Evolutionary conservation across 768 basidiomycete genomes (phyloP).

Genomic region (Amanita exitialis): DNA sequence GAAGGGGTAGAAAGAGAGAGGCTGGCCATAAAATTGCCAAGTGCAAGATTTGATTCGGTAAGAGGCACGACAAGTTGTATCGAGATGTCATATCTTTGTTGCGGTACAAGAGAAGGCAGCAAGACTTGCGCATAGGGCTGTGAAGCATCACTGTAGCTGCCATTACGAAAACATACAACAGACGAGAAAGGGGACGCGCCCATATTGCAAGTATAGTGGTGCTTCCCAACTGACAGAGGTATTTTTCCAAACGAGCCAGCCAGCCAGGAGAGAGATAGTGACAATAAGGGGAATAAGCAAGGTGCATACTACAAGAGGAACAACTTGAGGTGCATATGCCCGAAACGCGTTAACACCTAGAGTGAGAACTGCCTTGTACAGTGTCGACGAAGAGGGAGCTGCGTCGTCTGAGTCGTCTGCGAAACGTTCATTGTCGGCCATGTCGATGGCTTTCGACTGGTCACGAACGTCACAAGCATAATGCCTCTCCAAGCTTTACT

Average conservation of each 20-base stretch:
- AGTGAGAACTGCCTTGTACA: slow-evolving; percentile 11
- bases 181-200: slow-evolving; percentile 33
- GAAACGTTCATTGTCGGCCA: background rate
- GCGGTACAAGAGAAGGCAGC: slow-evolving; percentile 40
- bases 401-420: background rate
- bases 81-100: slow-evolving; percentile 70
- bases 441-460: background rate
- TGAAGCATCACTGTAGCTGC: slow-evolving; percentile 41
- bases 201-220: slow-evolving; percentile 68
- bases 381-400: slow-evolving; percentile 6
- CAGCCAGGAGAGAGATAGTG: slow-evolving; percentile 54
- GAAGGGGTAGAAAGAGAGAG: slow-evolving; percentile 46
- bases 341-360: slow-evolving; percentile 27
- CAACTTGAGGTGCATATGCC: slow-evolving; percentile 48
- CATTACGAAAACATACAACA: slow-evolving; percentile 2
- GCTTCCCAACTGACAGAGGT: slow-evolving; percentile 63
- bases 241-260: slow-evolving; percentile 66
- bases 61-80: slow-evolving; percentile 58
- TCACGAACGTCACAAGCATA: slow-evolving; percentile 9
- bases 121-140: slow-evolving; percentile 51
- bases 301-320: slow-evolving; percentile 55
- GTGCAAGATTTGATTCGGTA: slow-evolving; percentile 53
- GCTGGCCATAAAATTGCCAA: slow-evolving; percentile 81
- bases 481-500: slow-evolving; percentile 27
- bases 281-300: slow-evolving; percentile 53